Evolutionary conservation across 1,139 yeast genomes (phyloP).

Genomic region (Hyphopichia fennica): DNA sequence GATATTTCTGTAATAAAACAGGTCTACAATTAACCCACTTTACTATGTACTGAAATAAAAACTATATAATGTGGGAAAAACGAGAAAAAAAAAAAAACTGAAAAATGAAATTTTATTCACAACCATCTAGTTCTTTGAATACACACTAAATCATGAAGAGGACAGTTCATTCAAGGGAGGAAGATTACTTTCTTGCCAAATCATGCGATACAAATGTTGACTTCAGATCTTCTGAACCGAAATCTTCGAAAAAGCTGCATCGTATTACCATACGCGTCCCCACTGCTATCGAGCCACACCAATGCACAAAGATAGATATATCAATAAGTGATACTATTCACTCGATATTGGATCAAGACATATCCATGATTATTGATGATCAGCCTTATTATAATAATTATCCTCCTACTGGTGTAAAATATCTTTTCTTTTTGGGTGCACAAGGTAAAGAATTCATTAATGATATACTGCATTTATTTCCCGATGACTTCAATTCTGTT

Average conservation of each 20-base stretch:
- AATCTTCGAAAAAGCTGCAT: neutral
- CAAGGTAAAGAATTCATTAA: conserved; percentile 28
- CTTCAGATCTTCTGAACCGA: no score
- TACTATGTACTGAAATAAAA: no score
- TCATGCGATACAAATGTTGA: no score
- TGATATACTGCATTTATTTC: conserved; percentile 10
- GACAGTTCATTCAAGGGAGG: neutral
- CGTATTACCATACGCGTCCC: conserved; percentile 1
- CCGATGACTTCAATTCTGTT: conserved; percentile 7
- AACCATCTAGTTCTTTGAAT: neutral
- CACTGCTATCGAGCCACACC: neutral
- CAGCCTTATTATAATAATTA: no score
- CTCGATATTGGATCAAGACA: neutral
- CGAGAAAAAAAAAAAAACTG: neutral
- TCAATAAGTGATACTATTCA: neutral
- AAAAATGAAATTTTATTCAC: neutral
- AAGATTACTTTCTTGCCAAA: neutral
- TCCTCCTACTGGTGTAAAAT: conserved; percentile 8
- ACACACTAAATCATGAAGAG: neutral
- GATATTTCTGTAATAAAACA: no score
- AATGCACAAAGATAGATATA: neutral
- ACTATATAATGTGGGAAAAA: neutral
- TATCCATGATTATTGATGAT: neutral
- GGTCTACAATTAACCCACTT: no score
- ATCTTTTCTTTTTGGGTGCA: conserved; percentile 28